A percentile compares a stretch with the other conserved stretches of the same genome.
phyloP scores from a whole-genome alignment of 2,329 filamentous ascomycete species.

The Pestalotiopsis sp. region DNA sequence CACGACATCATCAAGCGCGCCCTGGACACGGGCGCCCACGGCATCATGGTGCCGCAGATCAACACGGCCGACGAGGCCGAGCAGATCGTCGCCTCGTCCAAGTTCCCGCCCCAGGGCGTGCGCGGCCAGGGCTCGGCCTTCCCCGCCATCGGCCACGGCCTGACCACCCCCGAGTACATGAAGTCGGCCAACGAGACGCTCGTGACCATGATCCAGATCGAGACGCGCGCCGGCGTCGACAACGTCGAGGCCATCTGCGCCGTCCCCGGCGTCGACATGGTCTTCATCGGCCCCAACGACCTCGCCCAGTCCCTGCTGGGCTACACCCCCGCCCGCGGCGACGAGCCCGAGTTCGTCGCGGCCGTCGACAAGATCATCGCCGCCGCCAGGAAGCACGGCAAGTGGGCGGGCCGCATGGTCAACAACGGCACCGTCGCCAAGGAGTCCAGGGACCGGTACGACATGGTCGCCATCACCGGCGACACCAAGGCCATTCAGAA shows the following conservation, averaged over 20 bases:
- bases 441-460: not conserved
- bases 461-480: conserved; percentile 5
- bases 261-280: not conserved
- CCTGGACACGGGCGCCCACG: conserved; percentile 4
- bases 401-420: conserved; percentile 10
- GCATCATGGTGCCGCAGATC: conserved; percentile 9
- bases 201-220: conserved; percentile 8
- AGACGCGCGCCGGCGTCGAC: not conserved
- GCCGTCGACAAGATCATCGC: conserved; percentile 7
- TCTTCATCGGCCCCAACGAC: conserved; percentile 9
- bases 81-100: conserved; percentile 2
- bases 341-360: conserved; percentile 2
- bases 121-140: conserved; percentile 7
- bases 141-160: conserved; percentile 8
- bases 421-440: conserved; percentile 6
- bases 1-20: conserved; percentile 6
- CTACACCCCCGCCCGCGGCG: conserved; percentile 5
- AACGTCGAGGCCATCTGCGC: conserved; percentile 6
- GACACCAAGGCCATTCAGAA: conserved; percentile 11
- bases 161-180: conserved; percentile 6
- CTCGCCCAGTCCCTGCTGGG: conserved; percentile 6
- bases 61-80: not conserved
- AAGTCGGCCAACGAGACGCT: conserved; percentile 6
- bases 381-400: conserved; percentile 2
- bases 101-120: not conserved